Percentiles rank a stretch among this genome's conserved stretches.
Conservation (phyloP, 352 stramenopile species). For the Elongisporangium undulatum region DNA sequence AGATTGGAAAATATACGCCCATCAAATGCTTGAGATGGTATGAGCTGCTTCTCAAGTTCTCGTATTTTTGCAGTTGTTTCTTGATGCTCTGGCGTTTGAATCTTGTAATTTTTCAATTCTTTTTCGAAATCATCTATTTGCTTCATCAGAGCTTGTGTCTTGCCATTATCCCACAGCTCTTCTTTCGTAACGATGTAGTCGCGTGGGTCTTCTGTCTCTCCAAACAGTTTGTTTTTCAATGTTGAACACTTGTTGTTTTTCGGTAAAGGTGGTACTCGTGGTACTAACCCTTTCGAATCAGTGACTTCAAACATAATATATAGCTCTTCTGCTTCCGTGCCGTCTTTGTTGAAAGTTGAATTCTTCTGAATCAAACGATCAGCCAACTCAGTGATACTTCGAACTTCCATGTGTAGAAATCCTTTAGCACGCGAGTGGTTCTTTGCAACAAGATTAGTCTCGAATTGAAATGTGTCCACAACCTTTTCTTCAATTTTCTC, state of each 20-base stretch:
- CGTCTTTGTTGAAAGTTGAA: conserved; percentile 22
- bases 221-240: conserved; percentile 19
- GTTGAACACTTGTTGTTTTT: conserved; percentile 3
- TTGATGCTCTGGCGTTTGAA: conserved; percentile 15
- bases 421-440: conserved; percentile 19
- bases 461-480: conserved; percentile 18
- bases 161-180: conserved; percentile 31
- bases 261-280: conserved; percentile 5
- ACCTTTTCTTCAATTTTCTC: conserved; percentile 26
- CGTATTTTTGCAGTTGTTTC: conserved; percentile 12
- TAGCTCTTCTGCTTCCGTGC: conserved; percentile 26
- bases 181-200: conserved; percentile 22
- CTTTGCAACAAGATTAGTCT: conserved; percentile 21
- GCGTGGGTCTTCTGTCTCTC: conserved; percentile 8
- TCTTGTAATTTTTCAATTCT: conserved; percentile 11
- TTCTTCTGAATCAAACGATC: conserved; percentile 27
- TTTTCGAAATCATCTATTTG: conserved; percentile 21
- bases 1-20: conserved; percentile 36
- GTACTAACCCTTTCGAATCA: conserved; percentile 12
- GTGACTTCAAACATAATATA: conserved; percentile 46
- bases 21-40: conserved; percentile 11
- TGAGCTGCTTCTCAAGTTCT: conserved; percentile 16
- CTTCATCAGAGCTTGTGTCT: conserved; percentile 29
- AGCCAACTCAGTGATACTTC: conserved; percentile 32
- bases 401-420: conserved; percentile 33